A percentile compares a stretch with the other conserved stretches of the same genome.
Evolutionary conservation across 148 eudicot species (phyloP).

Genomic region (Beta vulgaris): DNA sequence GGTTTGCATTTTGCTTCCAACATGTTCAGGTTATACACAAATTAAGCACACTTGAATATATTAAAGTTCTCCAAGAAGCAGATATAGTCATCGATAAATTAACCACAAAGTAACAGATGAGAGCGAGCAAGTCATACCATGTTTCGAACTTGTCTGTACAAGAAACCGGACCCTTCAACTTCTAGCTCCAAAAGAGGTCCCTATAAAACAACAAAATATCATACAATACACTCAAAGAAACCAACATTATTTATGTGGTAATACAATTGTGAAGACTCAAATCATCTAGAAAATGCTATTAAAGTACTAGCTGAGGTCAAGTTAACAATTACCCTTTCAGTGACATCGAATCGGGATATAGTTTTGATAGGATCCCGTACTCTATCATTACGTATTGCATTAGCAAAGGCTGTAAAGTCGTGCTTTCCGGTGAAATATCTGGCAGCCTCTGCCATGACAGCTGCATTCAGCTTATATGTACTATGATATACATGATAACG

Average conservation of each 20-base stretch:
- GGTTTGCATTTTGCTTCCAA: not conserved
- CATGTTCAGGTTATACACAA: not conserved
- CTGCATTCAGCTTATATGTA: conserved; percentile 59
- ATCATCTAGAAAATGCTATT: not conserved
- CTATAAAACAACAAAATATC: conserved; percentile 36
- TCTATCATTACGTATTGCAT: conserved; percentile 60
- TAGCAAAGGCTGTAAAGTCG: conserved; percentile 77
- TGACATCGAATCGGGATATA: conserved; percentile 62
- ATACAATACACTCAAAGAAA: not conserved
- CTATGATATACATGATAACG: conserved; percentile 67
- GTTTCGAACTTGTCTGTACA: conserved; percentile 94
- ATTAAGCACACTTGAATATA: not conserved
- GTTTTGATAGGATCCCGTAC: conserved; percentile 64
- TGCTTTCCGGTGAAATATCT: conserved; percentile 67
- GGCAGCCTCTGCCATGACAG: conserved; percentile 72
- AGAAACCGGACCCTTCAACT: conserved; percentile 95
- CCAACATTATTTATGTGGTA: not conserved
- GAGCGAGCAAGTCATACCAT: conserved; percentile 49
- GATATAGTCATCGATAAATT: not conserved
- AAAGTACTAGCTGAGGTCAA: not conserved
- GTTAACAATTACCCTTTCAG: conserved; percentile 54
- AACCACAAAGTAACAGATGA: not conserved
- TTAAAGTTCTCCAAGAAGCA: not conserved
- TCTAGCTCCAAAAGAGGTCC: conserved; percentile 86
- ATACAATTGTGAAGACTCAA: not conserved